These are phyloP conservation scores for Corylus americana DNA, from an alignment of 306 rosid species.

Conservation along the genomic window DNA sequence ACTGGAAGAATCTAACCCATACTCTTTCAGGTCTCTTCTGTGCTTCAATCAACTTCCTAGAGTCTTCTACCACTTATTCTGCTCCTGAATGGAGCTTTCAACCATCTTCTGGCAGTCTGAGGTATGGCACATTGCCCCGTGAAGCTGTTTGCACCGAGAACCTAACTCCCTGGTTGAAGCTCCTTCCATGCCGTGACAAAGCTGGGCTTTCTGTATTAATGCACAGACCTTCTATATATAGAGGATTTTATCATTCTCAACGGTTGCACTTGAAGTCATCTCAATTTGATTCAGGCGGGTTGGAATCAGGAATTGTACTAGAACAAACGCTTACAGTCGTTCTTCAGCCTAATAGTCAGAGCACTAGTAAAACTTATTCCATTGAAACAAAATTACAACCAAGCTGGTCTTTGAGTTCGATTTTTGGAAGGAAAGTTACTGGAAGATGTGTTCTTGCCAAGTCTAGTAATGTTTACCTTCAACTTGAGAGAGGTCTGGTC, in stretches of 20 bases:
- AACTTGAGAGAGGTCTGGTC: slow-evolving; percentile 62
- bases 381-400: slow-evolving; percentile 61
- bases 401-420: slow-evolving; percentile 83
- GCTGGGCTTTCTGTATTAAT: slow-evolving; percentile 78
- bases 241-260: slow-evolving; percentile 94
- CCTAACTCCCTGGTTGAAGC: slow-evolving; percentile 95
- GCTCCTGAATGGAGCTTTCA: slow-evolving; percentile 73
- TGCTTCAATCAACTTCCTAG: slow-evolving; percentile 95
- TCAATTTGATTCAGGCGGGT: slow-evolving; percentile 36
- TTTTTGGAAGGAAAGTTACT: slow-evolving; percentile 71
- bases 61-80: slow-evolving; percentile 76
- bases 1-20: slow-evolving; percentile 94
- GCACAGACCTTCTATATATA: slow-evolving; percentile 92
- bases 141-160: slow-evolving; percentile 99
- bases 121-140: slow-evolving; percentile 90
- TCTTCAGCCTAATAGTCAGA: slow-evolving; percentile 58
- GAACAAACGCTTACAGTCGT: slow-evolving; percentile 91
- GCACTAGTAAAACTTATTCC: slow-evolving; percentile 28
- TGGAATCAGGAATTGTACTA: slow-evolving; percentile 56
- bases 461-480: slow-evolving; percentile 75
- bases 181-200: slow-evolving; percentile 94
- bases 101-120: slow-evolving; percentile 60
- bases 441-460: slow-evolving; percentile 83
- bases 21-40: slow-evolving; percentile 91
- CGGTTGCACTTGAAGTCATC: slow-evolving; percentile 57